Conservation (phyloP, 2,329 filamentous ascomycete species). For the Microsporum ferrugineum region DNA sequence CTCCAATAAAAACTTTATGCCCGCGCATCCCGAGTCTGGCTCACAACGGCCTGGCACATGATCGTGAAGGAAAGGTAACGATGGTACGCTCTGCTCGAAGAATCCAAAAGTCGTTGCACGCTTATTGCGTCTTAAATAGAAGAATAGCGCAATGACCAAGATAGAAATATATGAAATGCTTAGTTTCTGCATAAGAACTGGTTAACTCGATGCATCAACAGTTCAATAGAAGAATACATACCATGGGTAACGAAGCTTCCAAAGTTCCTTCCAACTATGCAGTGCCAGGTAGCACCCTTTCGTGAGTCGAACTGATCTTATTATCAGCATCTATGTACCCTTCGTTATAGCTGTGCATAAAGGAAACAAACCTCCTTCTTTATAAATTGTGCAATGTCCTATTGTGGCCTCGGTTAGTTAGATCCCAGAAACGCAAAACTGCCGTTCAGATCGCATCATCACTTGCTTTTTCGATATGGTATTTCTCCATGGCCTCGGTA, state of each 20-base stretch:
- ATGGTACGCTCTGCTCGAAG: constrained; percentile 1
- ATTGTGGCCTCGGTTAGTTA: constrained; percentile 1
- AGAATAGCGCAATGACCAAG: constrained; percentile 96
- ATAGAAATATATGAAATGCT: constrained; percentile 99
- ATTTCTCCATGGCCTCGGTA: constrained; percentile 60
- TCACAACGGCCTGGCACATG: not conserved
- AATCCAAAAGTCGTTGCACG: not conserved
- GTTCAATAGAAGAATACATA: constrained; percentile 35
- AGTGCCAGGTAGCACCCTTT: constrained; percentile 98
- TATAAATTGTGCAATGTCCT: constrained; percentile 94
- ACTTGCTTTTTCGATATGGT: constrained; percentile 57
- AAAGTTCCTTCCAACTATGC: constrained; percentile 96
- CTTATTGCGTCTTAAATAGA: constrained; percentile 92
- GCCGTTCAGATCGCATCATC: not conserved
- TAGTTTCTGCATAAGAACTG: constrained; percentile 58
- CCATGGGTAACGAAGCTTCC: constrained; percentile 98
- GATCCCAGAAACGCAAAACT: not conserved
- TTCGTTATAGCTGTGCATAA: not conserved
- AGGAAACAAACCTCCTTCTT: constrained; percentile 64
- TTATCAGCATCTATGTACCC: constrained; percentile 16
- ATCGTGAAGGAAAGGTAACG: not conserved
- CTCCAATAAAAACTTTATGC: not conserved
- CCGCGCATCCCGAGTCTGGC: not conserved
- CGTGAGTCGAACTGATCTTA: constrained; percentile 73
- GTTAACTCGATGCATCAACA: not conserved